Evolutionary conservation across 176 grass and related monocot species (phyloP), one percentile per base, ranked within the genome.

Genomic region (Phoenix dactylifera): DNA sequence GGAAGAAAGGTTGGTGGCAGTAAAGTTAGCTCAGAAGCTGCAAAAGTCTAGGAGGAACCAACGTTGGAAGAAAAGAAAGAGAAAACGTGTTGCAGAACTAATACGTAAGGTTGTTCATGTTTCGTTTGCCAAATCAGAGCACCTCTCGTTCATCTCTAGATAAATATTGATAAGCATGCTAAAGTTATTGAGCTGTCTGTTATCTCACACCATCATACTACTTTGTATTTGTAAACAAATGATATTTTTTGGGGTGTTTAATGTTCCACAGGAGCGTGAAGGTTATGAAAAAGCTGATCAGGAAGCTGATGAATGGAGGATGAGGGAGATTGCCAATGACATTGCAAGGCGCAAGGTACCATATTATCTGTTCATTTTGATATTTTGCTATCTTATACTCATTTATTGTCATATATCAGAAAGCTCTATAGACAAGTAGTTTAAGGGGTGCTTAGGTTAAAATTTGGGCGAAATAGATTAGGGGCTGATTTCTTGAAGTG

Each of bases 231-330:
- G 23, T 26, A 44, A 44, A 12, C 10, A 12, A 2, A 44, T 72
- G 25, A 1, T 72, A 20, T 10, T 22, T 52, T 71, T 32, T 7
- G 22, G 4, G 58, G 63, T 20, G 49, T 60, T 63, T 60, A 32
- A 64, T 78, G 29, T 75, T 84, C 66, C 39, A 68, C 59, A 98
- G 87, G 84, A 86, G 26, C 52, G 0, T 76, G 93, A 73, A 54
- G 77, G 89, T 71, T 78, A 79, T 72, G 81, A 88, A 5, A 89
- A 76, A 67, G 55, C 83, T 59, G 84, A 92, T 63, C 75, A 81
- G 63, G 87, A 87, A 50, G 84, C 87, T 51, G 93, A 98, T 85
- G 87, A 98, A 67, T 98, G 93, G 87, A 86, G 84, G 60, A 76
- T 82, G 67, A 87, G 80, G 69, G 79, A 92, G 76, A 92, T 92